Evolutionary conservation across 2,329 filamentous ascomycete species (phyloP), one percentile per base, ranked within the genome.

Genomic region (Sarocladium brachiariae): DNA sequence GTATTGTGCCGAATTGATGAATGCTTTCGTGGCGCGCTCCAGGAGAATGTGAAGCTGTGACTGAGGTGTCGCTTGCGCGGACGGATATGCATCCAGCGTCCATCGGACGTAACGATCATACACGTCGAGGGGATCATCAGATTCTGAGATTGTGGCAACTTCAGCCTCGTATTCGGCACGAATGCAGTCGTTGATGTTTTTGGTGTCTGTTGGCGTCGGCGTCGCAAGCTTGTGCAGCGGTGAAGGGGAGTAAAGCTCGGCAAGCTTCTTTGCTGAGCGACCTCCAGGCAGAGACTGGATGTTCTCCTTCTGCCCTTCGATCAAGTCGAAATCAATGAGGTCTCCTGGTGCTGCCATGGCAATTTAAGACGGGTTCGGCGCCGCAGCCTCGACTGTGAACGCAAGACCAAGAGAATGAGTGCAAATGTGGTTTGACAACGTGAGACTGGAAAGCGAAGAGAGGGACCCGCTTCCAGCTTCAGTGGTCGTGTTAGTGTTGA

Each of bases 91-190:
- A 66, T 96, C 89, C 24, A 97, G 74, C 1, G 91, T 96, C 93
- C 93, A 99, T 69, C 89, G 89, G 52, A 97, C 89, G 65, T 99
- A 99, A 65, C 93, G 85, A 66, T 97, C 92, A 71, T 89, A 99
- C 54, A 96, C 80, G 61, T 97, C 93, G 45, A 99, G 81, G 1
- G 93, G 93, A 62, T 99, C 93, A 64, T 99, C 93, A 0, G 88
- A 89, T 65, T 99, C 93, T 55, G 81, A 80, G 48, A 95, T 84
- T 45, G 75, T 80, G 38, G 81, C 76, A 16, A 97, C 70, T 66
- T 97, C 93, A 11, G 82, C 78, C 68, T 99, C 93, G 60, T 89
- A 97, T 61, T 92, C 86, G 59, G 86, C 81, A 57, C 92, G 82
- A 58, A 87, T 86, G 51, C 79, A 80, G 64, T 92, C 84, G 70